These are phyloP conservation scores for Fereydounia khargensis DNA, from an alignment of 1,284 basidiomycete species.

Conservation along the genomic window DNA sequence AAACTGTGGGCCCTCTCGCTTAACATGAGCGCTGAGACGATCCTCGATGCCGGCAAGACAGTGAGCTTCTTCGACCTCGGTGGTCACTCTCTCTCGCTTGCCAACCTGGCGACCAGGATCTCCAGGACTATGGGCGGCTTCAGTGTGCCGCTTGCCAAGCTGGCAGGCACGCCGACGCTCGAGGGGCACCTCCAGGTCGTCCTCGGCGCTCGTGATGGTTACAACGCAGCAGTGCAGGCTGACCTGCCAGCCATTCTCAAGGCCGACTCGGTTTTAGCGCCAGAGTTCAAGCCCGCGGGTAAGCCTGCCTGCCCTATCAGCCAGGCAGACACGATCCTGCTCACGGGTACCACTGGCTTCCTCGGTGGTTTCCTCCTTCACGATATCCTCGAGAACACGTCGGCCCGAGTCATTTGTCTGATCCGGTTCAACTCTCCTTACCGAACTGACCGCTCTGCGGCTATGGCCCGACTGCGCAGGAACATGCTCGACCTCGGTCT, in stretches of 20 bases:
- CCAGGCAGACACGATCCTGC: conserved; percentile 46
- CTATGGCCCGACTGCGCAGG: conserved; percentile 50
- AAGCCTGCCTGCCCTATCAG: conserved; percentile 23
- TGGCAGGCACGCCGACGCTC: conserved; percentile 47
- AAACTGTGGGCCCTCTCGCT: conserved; percentile 51
- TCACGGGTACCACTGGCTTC: conserved; percentile 58
- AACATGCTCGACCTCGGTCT: conserved; percentile 56
- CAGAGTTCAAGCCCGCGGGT: conserved; percentile 43
- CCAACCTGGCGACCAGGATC: conserved; percentile 48
- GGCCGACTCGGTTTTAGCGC: conserved; percentile 43
- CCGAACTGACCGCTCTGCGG: conserved; percentile 47
- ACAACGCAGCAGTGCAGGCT: conserved; percentile 51
- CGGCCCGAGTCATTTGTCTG: conserved; percentile 54
- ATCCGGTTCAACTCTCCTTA: conserved; percentile 53
- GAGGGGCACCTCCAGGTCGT: conserved; percentile 47
- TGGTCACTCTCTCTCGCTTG: conserved; percentile 52
- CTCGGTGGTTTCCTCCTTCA: conserved; percentile 55
- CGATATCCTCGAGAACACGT: conserved; percentile 45
- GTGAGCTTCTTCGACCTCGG: conserved; percentile 55
- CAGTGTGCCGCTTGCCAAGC: conserved; percentile 42
- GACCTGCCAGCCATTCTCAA: conserved; percentile 53
- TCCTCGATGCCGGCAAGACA: conserved; percentile 30
- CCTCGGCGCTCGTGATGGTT: conserved; percentile 48
- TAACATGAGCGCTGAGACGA: conserved; percentile 36
- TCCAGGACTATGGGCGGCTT: conserved; percentile 51